These are phyloP conservation scores for Triglochin maritima DNA, from an alignment of 106 monocot species.

Conservation along the genomic window DNA sequence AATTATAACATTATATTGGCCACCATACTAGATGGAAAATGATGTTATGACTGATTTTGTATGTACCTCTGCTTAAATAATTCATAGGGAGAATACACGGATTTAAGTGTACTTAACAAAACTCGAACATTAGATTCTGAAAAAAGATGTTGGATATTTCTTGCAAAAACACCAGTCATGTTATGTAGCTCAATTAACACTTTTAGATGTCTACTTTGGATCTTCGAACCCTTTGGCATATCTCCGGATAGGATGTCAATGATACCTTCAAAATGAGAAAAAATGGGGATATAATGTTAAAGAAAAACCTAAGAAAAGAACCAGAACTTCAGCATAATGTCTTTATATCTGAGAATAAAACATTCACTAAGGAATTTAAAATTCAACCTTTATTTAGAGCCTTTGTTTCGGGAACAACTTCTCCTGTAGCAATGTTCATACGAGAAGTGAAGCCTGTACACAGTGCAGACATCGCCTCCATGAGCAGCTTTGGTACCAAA, in stretches of 20 bases:
- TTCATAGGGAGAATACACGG: slow-evolving; percentile 88
- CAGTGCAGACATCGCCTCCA: slow-evolving; percentile 66
- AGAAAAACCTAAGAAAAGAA: not conserved
- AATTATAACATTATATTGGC: not conserved
- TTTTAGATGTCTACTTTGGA: slow-evolving; percentile 71
- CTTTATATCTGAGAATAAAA: not conserved
- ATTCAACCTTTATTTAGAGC: slow-evolving; percentile 68
- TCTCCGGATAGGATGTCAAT: slow-evolving; percentile 85
- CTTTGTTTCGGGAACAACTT: slow-evolving; percentile 92
- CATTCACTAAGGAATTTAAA: not conserved
- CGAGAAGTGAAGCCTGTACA: slow-evolving; percentile 62
- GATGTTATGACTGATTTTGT: not conserved
- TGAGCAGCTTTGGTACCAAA: slow-evolving; percentile 79
- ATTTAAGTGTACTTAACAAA: slow-evolving; percentile 59
- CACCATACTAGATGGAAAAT: not conserved
- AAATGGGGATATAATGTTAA: not conserved
- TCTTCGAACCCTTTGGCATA: slow-evolving; percentile 74
- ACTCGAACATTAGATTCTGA: slow-evolving; percentile 69
- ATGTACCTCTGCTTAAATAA: slow-evolving; percentile 73
- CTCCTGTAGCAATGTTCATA: slow-evolving; percentile 89
- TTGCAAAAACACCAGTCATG: slow-evolving; percentile 77
- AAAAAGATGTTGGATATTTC: slow-evolving; percentile 88
- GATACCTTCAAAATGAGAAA: slow-evolving; percentile 43
- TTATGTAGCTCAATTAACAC: slow-evolving; percentile 85
- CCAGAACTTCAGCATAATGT: not conserved